These are phyloP conservation scores for Hymenoscyphus infarciens DNA, from an alignment of 2,329 filamentous ascomycete species.

Conservation along the genomic window DNA sequence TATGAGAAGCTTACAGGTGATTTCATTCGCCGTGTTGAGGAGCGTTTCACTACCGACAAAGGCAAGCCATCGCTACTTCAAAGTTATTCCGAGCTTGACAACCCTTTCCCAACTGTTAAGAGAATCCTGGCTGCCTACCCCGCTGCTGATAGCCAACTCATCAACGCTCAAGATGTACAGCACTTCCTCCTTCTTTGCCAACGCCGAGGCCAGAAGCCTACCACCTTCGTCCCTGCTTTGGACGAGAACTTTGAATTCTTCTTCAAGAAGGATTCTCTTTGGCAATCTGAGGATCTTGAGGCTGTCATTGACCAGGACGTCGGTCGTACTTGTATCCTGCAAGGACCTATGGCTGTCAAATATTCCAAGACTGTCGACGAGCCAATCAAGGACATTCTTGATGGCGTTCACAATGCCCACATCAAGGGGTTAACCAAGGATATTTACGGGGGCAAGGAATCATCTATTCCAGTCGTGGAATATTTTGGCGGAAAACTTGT, in stretches of 20 bases:
- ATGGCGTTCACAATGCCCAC: conserved; percentile 84
- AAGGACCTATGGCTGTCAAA: conserved; percentile 88
- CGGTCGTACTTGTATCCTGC: conserved; percentile 90
- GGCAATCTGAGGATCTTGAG: conserved; percentile 97
- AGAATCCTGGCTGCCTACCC: conserved; percentile 80
- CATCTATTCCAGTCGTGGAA: conserved; percentile 77
- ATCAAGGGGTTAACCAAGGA: conserved; percentile 77
- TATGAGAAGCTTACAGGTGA: conserved; percentile 82
- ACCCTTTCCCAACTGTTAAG: conserved; percentile 75
- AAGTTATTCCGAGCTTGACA: conserved; percentile 80
- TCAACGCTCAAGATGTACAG: conserved; percentile 97
- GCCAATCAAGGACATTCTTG: conserved; percentile 91
- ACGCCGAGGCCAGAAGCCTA: conserved; percentile 89
- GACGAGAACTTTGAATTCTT: conserved; percentile 98
- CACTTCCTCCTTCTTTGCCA: conserved; percentile 93
- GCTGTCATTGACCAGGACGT: conserved; percentile 96
- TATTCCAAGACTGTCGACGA: conserved; percentile 89
- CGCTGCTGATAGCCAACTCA: conserved; percentile 83
- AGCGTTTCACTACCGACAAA: conserved; percentile 76
- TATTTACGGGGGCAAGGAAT: conserved; percentile 70
- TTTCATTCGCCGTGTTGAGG: conserved; percentile 94
- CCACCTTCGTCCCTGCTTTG: conserved; percentile 91
- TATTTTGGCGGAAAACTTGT: conserved; percentile 92
- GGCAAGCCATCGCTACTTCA: conserved; percentile 81
- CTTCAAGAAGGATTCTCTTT: conserved; percentile 99